Conservation (phyloP, 352 stramenopile genomes). For the Phytophthora pistaciae region DNA sequence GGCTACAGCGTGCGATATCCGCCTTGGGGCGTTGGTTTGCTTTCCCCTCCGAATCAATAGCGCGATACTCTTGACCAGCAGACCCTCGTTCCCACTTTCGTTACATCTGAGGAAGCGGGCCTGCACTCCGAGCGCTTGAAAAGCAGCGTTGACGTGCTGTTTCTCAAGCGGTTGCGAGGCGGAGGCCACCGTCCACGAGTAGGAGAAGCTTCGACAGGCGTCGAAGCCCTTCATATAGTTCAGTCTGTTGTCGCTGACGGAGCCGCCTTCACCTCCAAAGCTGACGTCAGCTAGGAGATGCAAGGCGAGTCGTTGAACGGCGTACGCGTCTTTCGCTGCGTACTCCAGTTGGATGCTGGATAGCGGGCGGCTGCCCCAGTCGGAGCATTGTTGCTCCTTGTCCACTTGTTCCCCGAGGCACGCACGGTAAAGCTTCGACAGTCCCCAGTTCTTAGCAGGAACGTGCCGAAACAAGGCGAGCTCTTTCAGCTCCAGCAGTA, state of each 20-base stretch:
- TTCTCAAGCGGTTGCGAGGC: constrained; percentile 31
- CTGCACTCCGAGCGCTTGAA: constrained; percentile 35
- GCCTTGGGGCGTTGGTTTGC: not conserved
- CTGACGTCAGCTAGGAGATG: constrained; percentile 57
- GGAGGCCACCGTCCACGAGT: constrained; percentile 14
- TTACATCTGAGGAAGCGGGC: constrained; percentile 39
- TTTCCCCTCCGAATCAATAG: constrained; percentile 38
- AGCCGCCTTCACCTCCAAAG: constrained; percentile 19
- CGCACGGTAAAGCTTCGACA: constrained; percentile 51
- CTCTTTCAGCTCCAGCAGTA: constrained; percentile 65
- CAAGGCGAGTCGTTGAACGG: constrained; percentile 50
- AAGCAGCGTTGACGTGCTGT: constrained; percentile 46
- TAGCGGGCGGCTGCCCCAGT: constrained; percentile 61
- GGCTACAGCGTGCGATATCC: constrained; percentile 47
- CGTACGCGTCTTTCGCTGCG: constrained; percentile 64
- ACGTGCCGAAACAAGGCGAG: constrained; percentile 59
- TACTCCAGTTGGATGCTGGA: constrained; percentile 56
- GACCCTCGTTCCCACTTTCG: constrained; percentile 21
- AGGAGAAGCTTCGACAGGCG: constrained; percentile 5
- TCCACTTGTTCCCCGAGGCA: constrained; percentile 55
- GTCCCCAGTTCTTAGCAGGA: constrained; percentile 57
- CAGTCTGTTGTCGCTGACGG: not conserved
- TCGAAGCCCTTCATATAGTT: constrained; percentile 30
- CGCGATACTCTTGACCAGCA: constrained; percentile 78
- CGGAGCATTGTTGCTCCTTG: constrained; percentile 74